Conservation (phyloP, 768 basidiomycete genomes). For the Saitozyma sp. region DNA sequence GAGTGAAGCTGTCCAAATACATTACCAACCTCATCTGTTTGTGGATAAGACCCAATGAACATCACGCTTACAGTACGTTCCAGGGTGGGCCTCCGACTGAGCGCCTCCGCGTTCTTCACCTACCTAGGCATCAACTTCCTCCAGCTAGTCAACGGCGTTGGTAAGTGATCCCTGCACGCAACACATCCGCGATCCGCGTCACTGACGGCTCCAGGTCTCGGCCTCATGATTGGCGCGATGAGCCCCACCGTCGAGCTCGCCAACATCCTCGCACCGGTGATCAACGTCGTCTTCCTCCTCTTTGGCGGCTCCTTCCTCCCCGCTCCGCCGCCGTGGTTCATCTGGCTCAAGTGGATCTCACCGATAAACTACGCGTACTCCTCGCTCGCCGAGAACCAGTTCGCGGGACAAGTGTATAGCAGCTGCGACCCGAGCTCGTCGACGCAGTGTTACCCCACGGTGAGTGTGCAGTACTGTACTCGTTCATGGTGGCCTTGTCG, state of each 20-base stretch:
- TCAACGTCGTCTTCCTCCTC: constrained; percentile 21
- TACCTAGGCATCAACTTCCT: constrained; percentile 12
- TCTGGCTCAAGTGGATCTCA: constrained; percentile 12
- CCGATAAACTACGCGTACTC: constrained; percentile 5
- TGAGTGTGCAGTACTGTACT: background rate
- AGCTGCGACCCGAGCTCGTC: background rate
- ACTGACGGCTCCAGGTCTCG: constrained; percentile 6
- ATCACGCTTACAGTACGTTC: background rate
- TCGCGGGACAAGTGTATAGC: background rate
- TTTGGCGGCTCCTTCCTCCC: constrained; percentile 17
- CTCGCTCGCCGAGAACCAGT: constrained; percentile 1
- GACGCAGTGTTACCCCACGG: background rate
- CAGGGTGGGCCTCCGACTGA: constrained; percentile 13
- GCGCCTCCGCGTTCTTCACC: constrained; percentile 12
- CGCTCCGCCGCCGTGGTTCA: constrained; percentile 13
- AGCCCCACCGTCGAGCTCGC: constrained; percentile 17
- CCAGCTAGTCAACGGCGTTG: constrained; percentile 8
- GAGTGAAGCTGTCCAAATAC: background rate
- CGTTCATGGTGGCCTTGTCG: too few species aligned
- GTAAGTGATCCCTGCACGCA: constrained; percentile 1
- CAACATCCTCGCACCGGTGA: constrained; percentile 11
- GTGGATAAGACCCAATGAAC: background rate
- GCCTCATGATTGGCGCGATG: constrained; percentile 12
- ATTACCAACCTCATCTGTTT: background rate
- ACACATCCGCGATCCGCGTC: too few species aligned